phyloP scores from a whole-genome alignment of 768 basidiomycete species.

The Naganishia vaughanmartiniae region DNA sequence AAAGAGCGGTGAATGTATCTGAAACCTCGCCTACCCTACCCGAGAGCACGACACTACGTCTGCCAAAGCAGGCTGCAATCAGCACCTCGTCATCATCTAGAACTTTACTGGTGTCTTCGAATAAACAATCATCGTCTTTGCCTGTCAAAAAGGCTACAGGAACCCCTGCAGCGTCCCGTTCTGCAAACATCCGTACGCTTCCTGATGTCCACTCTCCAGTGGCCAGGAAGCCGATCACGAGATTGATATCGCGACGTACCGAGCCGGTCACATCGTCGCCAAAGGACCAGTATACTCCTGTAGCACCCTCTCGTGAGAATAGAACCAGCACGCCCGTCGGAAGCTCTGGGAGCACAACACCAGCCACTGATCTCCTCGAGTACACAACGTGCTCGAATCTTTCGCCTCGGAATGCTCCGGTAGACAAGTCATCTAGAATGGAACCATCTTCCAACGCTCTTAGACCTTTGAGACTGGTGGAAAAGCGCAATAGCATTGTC shows the following conservation, averaged over 20 bases:
- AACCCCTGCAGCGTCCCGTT: background rate
- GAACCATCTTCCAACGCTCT: background rate
- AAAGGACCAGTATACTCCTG: background rate
- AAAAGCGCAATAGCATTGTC: slow-evolving; percentile 19
- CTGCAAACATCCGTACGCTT: background rate
- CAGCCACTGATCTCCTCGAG: background rate
- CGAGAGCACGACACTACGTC: background rate
- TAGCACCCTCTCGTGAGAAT: background rate
- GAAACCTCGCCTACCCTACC: background rate
- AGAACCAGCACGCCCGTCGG: background rate
- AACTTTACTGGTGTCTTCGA: background rate
- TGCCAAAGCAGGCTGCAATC: background rate
- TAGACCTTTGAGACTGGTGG: slow-evolving; percentile 19
- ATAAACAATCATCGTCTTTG: background rate
- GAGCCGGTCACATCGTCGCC: background rate
- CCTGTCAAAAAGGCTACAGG: background rate
- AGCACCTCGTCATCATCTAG: background rate
- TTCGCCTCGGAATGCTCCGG: background rate
- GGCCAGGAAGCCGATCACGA: background rate
- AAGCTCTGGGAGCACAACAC: background rate
- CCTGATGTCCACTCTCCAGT: background rate
- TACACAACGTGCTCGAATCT: background rate
- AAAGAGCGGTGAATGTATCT: background rate
- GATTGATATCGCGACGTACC: background rate
- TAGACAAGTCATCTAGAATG: background rate